These are phyloP conservation scores for Naumovozyma castellii DNA, from an alignment of 805 yeast species.

Conservation along the genomic window DNA sequence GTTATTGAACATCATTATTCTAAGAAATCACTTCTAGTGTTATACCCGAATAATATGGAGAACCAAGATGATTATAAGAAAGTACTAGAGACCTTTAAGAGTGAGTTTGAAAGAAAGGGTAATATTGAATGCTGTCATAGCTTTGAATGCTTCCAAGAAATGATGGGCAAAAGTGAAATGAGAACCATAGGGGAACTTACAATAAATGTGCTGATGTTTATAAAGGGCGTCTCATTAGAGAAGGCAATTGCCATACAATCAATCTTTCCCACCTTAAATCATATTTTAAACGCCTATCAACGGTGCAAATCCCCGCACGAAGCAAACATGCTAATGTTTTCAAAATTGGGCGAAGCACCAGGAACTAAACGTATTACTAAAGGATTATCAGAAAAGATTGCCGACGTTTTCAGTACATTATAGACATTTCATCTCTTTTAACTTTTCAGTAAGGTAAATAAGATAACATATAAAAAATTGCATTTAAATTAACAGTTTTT, in stretches of 20 bases:
- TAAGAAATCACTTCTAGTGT: conserved; percentile 36
- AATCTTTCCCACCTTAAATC: conserved; percentile 58
- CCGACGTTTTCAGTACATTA: conserved; percentile 16
- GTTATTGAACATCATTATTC: conserved; percentile 39
- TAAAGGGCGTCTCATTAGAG: conserved; percentile 74
- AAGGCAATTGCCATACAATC: conserved; percentile 73
- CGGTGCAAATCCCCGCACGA: conserved; percentile 19
- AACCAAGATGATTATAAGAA: conserved; percentile 43
- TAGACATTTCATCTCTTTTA: not conserved
- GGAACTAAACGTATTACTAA: conserved; percentile 29
- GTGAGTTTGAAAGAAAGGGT: conserved; percentile 33
- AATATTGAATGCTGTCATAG: conserved; percentile 36
- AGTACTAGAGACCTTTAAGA: conserved; percentile 35
- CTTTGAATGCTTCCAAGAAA: conserved; percentile 49
- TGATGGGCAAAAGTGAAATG: conserved; percentile 60
- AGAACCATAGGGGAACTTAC: conserved; percentile 69
- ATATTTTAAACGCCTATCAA: conserved; percentile 31
- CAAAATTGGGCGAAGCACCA: conserved; percentile 24
- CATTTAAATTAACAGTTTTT: too few species aligned
- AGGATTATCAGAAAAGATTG: conserved; percentile 26
- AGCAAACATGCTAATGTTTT: conserved; percentile 21
- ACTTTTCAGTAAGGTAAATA: too few species aligned
- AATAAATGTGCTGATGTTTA: conserved; percentile 65
- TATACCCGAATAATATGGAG: conserved; percentile 41
- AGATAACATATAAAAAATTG: too few species aligned